Base-by-base conservation (phyloP, 495 filamentous ascomycete species). In the Trichoderma erinaceum region DNA sequence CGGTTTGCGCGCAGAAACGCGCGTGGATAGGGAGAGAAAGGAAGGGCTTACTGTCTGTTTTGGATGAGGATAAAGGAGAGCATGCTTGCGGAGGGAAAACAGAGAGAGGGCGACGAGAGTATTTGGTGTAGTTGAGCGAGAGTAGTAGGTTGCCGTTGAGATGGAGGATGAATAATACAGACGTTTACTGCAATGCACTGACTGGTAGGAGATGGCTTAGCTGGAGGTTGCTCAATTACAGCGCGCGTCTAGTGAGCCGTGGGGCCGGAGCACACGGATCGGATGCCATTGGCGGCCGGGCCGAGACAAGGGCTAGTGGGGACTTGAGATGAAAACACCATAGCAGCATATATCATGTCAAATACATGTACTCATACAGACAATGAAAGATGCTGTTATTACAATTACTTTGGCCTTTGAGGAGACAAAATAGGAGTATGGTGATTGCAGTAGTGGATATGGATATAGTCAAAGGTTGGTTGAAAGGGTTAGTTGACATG, bases 1-100 rank as follows among this genome's bases (percentile, higher is more conserved):
- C 27, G 43, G 21, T 21, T 32, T 18, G 35, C 35, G 66, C 41
- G 43, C 25, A 18, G 16, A 41, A 18, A 12, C 48, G 29, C 48
- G 43, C 4, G 44, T 35, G 38, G 29, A 64, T 46, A 23, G 52
- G 41, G 27, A 25, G 63, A 65, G 66, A 46, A 32, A 32, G 16
- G 41, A 46, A 6, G 18, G 41, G 74, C 75, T 71, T 71, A 97
- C 93, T 98, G 94, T 70, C 94, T 89, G 81, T 98, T 98, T 74
- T 98, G 94, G 56, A 98, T 94, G 64, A 98, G 82, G 73, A 98
- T 96, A 77, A 97, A 97, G 46, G 93, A 97, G 72, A 97, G 83
- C 74, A 97, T 84, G 63, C 63, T 73, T 70, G 65, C 32, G 23
- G 8, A n/a, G 15, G 35, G 41, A 23, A 13, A 16, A 13, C 12